Conservation (phyloP, 2,329 filamentous ascomycete genomes). For the Fusarium sp. region DNA sequence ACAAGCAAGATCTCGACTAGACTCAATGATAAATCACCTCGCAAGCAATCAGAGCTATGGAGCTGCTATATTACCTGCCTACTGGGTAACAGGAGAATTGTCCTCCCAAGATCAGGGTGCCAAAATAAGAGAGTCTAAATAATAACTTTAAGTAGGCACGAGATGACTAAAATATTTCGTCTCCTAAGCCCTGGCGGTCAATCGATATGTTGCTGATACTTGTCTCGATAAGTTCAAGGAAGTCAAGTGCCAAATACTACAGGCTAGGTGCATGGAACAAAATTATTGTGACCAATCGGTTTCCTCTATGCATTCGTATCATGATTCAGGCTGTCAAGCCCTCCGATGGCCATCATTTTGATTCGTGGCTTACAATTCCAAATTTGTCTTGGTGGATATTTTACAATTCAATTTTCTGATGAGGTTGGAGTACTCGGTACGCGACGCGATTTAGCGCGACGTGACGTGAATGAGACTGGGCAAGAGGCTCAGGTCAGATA, state of each 20-base stretch:
- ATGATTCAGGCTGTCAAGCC: neutral
- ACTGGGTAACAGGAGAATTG: neutral
- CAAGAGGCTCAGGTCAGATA: neutral
- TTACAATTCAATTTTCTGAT: neutral
- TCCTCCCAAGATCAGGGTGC: neutral
- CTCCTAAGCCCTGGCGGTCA: neutral
- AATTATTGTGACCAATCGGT: neutral
- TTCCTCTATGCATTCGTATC: neutral
- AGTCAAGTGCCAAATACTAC: neutral
- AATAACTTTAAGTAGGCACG: neutral
- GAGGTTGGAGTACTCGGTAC: slow-evolving; percentile 16
- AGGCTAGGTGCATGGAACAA: neutral
- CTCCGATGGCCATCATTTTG: slow-evolving; percentile 3
- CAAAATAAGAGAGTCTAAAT: neutral
- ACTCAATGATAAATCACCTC: neutral
- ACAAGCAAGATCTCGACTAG: neutral
- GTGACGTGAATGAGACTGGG: slow-evolving; percentile 13
- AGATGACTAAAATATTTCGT: neutral
- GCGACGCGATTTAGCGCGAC: slow-evolving; percentile 26
- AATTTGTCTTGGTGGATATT: neutral
- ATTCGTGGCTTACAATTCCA: slow-evolving; percentile 3
- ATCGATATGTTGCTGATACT: neutral
- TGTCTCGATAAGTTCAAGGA: neutral
- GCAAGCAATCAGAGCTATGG: neutral
- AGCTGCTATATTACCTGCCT: neutral